These are phyloP conservation scores for Pseudoneurospora amorphoporcata DNA, from an alignment of 495 filamentous ascomycete genomes.

Conservation along the genomic window DNA sequence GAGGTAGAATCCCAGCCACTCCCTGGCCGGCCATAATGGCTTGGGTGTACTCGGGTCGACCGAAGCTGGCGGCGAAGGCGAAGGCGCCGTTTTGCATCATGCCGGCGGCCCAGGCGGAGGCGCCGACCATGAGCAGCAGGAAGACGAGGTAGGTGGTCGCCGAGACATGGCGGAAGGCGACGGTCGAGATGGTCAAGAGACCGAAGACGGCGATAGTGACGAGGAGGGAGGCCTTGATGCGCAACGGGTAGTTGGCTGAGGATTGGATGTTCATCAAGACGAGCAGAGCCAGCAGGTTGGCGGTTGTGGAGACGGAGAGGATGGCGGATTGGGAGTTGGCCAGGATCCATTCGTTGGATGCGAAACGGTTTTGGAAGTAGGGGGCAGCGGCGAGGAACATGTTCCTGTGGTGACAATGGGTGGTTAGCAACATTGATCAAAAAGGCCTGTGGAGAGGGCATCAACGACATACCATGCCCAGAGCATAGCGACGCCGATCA, in stretches of 20 bases:
- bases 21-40: constrained; percentile 95
- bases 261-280: constrained; percentile 69
- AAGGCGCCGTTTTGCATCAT: constrained; percentile 92
- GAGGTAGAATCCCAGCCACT: constrained; percentile 83
- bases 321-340: constrained; percentile 81
- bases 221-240: constrained; percentile 62
- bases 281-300: constrained; percentile 63
- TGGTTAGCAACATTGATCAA: not conserved
- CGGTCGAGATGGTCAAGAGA: constrained; percentile 70
- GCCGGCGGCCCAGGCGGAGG: constrained; percentile 65
- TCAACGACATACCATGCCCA: constrained; percentile 74
- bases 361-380: constrained; percentile 83
- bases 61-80: constrained; percentile 80
- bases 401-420: constrained; percentile 50
- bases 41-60: constrained; percentile 76
- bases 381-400: constrained; percentile 95
- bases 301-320: constrained; percentile 71
- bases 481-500: constrained; percentile 89
- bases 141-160: constrained; percentile 65
- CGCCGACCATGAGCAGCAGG: constrained; percentile 72
- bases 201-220: constrained; percentile 64
- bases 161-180: constrained; percentile 48
- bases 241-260: constrained; percentile 71
- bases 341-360: constrained; percentile 55
- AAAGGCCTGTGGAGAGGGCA: not conserved